These are phyloP conservation scores for Neurospora sp. DNA, from an alignment of 495 filamentous ascomycete genomes.

Conservation along the genomic window DNA sequence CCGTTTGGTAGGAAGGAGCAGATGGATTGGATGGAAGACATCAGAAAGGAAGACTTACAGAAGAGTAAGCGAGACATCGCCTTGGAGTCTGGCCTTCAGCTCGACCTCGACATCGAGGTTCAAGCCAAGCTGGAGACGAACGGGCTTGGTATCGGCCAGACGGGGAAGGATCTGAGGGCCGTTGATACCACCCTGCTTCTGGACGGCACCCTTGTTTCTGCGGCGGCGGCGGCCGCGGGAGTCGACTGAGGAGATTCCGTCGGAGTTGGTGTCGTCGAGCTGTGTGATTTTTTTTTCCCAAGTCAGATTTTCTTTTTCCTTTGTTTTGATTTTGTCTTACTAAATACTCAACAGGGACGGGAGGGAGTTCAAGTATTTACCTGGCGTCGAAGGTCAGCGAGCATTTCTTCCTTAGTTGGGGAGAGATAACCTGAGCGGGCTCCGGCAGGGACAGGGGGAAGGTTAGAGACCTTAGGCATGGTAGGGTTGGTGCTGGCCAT, in stretches of 20 bases:
- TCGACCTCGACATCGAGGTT: slow-evolving; percentile 28
- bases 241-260: slow-evolving; percentile 15
- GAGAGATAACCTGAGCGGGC: background rate
- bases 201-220: slow-evolving; percentile 13
- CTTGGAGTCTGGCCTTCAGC: slow-evolving; percentile 25
- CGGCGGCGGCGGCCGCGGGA: slow-evolving; percentile 17
- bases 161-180: slow-evolving; percentile 9
- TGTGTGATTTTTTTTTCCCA: background rate
- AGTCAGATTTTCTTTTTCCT: background rate
- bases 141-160: slow-evolving; percentile 24
- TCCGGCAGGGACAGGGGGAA: slow-evolving; percentile 6
- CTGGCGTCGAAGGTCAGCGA: slow-evolving; percentile 19
- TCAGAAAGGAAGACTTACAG: slow-evolving; percentile 17
- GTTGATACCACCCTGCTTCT: slow-evolving; percentile 1
- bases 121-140: slow-evolving; percentile 22
- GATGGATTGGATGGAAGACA: background rate
- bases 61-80: slow-evolving; percentile 25
- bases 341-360: background rate
- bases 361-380: slow-evolving; percentile 6
- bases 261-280: slow-evolving; percentile 21
- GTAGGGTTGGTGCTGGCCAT: slow-evolving; percentile 17
- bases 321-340: background rate
- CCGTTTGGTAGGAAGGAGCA: background rate
- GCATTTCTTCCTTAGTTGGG: slow-evolving; percentile 12
- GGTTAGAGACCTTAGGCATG: slow-evolving; percentile 21